Base-by-base conservation (phyloP, 1,139 yeast species). In the Hansenula sp. region DNA sequence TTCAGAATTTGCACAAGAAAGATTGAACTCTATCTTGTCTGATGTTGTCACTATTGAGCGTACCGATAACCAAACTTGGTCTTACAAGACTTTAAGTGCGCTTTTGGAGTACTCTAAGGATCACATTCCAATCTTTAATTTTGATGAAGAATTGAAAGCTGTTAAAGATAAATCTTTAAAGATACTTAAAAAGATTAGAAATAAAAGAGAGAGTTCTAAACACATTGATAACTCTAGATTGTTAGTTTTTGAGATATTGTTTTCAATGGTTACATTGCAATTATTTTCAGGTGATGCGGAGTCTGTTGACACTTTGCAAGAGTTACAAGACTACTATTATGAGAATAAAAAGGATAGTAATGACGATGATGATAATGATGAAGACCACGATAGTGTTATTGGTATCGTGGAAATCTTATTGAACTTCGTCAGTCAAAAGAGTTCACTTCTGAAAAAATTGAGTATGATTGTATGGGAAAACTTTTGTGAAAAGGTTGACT, bases 321-420 rank as follows among this genome's bases (percentile, higher is more conserved):
- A 90, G 56, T 65, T 90, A 41, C 79, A 73, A 42, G 63, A 66
- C 16, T 77, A 80, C 44, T 79, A 71, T 48, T 69, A 71, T 32
- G 65, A 66, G 32, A 60, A 67, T 25, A 65, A 69, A 35, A 53
- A 57, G 8, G 49, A 52, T 2, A 55, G 50, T 7, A 55, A 57
- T 16, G 60, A 57, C 11, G 56, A 54, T 25, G 58, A 59, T 19
- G 58, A 56, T 20, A 60, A 57, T 25, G 59, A 58, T 19, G 58
- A 56, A 22, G 60, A 57, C 26, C 59, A 73, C 17, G 53, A 45
- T 42, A 69, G 81, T 1, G 63, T 79, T 14, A 70, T 80, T 30
- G 82, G 86, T 3, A 69, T 92, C 47, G 79, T 95, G 11, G 97
- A 92, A 57, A 80, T 92, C 35, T 66, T 90, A 38, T 66, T 92